Conservation (phyloP, 139 green algal species). For the Chlorella sp. region DNA sequence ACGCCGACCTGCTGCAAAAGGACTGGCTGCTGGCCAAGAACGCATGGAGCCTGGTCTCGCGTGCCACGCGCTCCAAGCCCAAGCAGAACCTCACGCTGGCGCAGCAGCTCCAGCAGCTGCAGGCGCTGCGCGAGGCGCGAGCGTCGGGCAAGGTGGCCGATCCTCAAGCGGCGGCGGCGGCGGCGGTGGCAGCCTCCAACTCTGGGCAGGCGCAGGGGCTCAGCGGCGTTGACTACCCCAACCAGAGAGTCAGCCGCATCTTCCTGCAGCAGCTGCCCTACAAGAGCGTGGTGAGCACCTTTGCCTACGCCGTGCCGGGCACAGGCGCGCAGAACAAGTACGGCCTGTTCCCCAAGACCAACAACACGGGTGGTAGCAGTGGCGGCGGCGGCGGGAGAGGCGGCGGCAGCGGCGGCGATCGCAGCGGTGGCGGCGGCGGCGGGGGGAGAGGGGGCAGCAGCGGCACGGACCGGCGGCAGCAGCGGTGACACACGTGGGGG, state of each 20-base stretch:
- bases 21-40: conserved; percentile 28
- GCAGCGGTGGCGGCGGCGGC: no score
- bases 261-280: conserved; percentile 32
- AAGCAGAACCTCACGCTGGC: conserved; percentile 3
- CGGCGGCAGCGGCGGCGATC: no score
- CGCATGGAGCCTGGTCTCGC: conserved; percentile 25
- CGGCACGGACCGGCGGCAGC: no score
- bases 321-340: conserved; percentile 31
- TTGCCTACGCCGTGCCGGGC: conserved; percentile 17
- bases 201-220: conserved; percentile 6
- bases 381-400: no score
- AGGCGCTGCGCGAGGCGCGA: not conserved
- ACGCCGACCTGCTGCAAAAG: conserved; percentile 31
- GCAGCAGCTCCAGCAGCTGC: conserved; percentile 11
- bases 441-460: no score
- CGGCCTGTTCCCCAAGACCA: conserved; percentile 19
- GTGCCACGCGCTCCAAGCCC: conserved; percentile 14
- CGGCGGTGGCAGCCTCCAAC: conserved; percentile 5
- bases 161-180: not conserved
- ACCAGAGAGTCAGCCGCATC: conserved; percentile 21
- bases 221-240: conserved; percentile 22
- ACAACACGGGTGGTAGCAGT: no score
- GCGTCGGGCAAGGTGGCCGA: not conserved
- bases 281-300: conserved; percentile 26
- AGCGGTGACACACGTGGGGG: no score